These are phyloP conservation scores for Brassica balearica DNA, from an alignment of 441 rosid genomes.

Conservation along the genomic window DNA sequence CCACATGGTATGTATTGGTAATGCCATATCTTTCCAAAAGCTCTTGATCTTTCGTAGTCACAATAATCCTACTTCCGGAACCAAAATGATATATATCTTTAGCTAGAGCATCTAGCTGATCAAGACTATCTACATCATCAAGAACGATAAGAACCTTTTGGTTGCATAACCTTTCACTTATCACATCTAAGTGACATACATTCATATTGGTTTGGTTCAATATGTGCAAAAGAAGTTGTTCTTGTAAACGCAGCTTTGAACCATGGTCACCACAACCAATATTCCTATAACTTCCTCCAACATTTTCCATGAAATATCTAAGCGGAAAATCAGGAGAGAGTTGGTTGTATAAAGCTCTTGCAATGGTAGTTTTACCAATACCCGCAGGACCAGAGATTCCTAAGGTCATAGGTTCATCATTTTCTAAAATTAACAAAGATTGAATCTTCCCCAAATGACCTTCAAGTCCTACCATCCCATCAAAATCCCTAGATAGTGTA, in stretches of 20 bases:
- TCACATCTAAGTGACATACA: background rate
- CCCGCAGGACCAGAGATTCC: constrained; percentile 9
- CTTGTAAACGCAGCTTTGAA: constrained; percentile 5
- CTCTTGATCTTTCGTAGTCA: constrained; percentile 22
- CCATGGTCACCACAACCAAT: background rate
- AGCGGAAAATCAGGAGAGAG: background rate
- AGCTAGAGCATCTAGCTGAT: constrained; percentile 8
- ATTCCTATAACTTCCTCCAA: background rate
- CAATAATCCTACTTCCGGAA: background rate
- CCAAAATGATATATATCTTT: constrained; percentile 16
- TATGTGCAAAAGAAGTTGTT: background rate
- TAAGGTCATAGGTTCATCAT: constrained; percentile 7
- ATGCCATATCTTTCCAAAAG: constrained; percentile 16
- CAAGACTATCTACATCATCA: constrained; percentile 5
- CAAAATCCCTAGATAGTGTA: background rate
- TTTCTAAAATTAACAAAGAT: background rate
- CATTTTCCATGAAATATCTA: constrained; percentile 14
- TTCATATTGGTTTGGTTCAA: constrained; percentile 2
- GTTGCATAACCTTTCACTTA: background rate
- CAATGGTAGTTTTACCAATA: constrained; percentile 2
- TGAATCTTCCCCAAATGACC: background rate
- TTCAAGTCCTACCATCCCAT: background rate
- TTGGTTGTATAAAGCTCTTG: constrained; percentile 14
- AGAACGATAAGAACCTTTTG: background rate
- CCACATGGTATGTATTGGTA: background rate